Conservation (phyloP, 108 stramenopile genomes). For the Cyclotella cryptica region DNA sequence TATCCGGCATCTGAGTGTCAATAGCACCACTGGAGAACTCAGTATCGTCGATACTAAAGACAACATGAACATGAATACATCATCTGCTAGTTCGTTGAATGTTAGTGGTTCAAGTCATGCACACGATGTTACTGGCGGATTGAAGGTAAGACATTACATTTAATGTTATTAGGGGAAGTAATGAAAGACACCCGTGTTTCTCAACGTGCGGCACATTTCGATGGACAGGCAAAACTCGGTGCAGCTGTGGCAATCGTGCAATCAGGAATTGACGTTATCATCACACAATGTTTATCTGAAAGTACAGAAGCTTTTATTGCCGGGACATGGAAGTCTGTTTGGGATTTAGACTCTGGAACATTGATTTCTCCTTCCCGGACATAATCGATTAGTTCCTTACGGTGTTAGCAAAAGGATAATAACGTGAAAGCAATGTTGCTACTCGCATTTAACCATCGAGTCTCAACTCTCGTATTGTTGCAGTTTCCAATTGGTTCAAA, state of each 20-base stretch:
- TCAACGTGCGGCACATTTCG: background rate
- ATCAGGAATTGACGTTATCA: slow-evolving; percentile 58
- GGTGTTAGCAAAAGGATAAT: too few species aligned
- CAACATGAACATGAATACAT: background rate
- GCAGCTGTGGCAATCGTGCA: slow-evolving; percentile 64
- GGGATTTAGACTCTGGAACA: slow-evolving; percentile 39
- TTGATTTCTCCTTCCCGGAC: slow-evolving; percentile 9
- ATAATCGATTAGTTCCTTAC: background rate
- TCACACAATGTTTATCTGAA: slow-evolving; percentile 59
- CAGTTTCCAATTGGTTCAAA: slow-evolving; percentile 85
- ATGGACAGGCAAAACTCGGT: slow-evolving; percentile 56
- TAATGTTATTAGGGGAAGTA: background rate
- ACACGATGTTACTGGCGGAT: slow-evolving; percentile 87
- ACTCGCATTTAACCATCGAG: background rate
- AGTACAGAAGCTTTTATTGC: slow-evolving; percentile 51
- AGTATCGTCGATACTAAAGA: slow-evolving; percentile 8
- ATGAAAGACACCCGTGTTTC: too few species aligned
- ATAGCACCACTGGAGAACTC: slow-evolving; percentile 46
- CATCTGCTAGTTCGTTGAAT: slow-evolving; percentile 18
- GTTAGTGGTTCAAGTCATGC: slow-evolving; percentile 73
- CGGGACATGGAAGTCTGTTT: slow-evolving; percentile 25
- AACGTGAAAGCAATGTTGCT: background rate
- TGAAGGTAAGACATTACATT: slow-evolving; percentile 49
- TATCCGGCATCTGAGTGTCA: slow-evolving; percentile 53
- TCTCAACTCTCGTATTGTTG: slow-evolving; percentile 63